Evolutionary conservation across 306 rosid species (phyloP), one percentile per base, ranked within the genome.

Genomic region (Trifolium pratense): DNA sequence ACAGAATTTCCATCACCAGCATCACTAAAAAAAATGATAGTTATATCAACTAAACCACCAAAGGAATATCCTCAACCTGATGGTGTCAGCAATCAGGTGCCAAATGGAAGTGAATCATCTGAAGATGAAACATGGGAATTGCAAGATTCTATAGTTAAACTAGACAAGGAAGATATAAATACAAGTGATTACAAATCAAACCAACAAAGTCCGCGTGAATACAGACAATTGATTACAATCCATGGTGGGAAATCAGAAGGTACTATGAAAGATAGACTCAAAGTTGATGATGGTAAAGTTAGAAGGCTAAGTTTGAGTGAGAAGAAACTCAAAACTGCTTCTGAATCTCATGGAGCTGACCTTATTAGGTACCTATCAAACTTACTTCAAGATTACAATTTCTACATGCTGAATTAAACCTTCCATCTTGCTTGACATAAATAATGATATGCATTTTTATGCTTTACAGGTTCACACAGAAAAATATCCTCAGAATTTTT

Each of bases 31-130:
- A 57, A 79, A 49, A 75, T 77, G 52, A 69, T 93, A 67, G 67
- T 91, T 25, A 87, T 93, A 71, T 93, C 98, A 34, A 91, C 98
- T 39, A 93, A 91, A 79, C 93, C 97, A 40, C 98, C 98, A 71
- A 89, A 89, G 83, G 91, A 89, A 64, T 57, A 36, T 75, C 80
- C 15, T 12, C 77, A 37, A 60, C 66, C 83, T 23, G 74, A 74
- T 74, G 51, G 23, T 25, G 18, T 51, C 34, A 65, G 6, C 48
- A 80, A 34, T 46, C 62, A 60, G 9, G 23, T n/a, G 25, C 57
- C 18, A n/a, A 59, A 62, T 55, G 95, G 53, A 77, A 87, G 66
- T 62, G 88, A 87, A 61, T 83, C 86, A 5, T 79, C 90, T 16
- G 91, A 84, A 79, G 92, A 90, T 77, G 88, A 83, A 23, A 10